Conservation (phyloP, 768 basidiomycete species). For the Porphyrellus cyaneotinctus region DNA sequence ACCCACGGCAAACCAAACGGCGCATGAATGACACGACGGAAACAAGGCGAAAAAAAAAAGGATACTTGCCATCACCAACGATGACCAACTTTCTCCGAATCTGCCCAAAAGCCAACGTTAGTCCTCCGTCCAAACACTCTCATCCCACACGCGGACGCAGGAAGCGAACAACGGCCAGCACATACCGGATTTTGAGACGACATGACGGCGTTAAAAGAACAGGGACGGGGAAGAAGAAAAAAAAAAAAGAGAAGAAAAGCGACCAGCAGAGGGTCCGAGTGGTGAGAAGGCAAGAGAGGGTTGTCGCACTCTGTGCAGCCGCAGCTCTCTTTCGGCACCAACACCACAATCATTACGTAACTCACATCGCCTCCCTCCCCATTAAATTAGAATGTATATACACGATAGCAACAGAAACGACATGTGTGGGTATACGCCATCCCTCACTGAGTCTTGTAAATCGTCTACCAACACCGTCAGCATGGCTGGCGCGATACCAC, state of each 20-base stretch:
- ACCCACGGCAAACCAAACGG: too few species aligned
- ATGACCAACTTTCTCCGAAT: slow-evolving; percentile 94
- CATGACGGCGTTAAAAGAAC: slow-evolving; percentile 22
- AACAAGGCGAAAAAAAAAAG: neutral
- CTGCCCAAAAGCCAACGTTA: slow-evolving; percentile 35
- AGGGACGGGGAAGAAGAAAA: neutral
- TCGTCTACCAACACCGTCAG: slow-evolving; percentile 20
- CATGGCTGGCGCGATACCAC: neutral
- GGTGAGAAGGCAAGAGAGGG: slow-evolving; percentile 18
- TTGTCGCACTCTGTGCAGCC: slow-evolving; percentile 22
- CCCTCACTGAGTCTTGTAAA: slow-evolving; percentile 32
- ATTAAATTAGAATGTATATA: too few species aligned
- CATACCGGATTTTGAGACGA: slow-evolving; percentile 59
- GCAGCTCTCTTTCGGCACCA: slow-evolving; percentile 27
- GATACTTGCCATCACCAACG: slow-evolving; percentile 84
- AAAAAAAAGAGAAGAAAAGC: neutral
- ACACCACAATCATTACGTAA: slow-evolving; percentile 28
- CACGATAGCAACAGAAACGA: too few species aligned
- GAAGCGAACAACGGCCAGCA: slow-evolving; percentile 13
- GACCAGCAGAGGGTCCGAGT: neutral
- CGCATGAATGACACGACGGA: neutral
- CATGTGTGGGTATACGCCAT: neutral
- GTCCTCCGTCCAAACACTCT: neutral
- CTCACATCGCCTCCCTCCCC: slow-evolving; percentile 19
- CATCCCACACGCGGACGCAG: neutral